Percentiles rank a stretch among this genome's conserved stretches.
phyloP scores from a whole-genome alignment of 768 basidiomycete species.

The Tulasnella sp. region DNA sequence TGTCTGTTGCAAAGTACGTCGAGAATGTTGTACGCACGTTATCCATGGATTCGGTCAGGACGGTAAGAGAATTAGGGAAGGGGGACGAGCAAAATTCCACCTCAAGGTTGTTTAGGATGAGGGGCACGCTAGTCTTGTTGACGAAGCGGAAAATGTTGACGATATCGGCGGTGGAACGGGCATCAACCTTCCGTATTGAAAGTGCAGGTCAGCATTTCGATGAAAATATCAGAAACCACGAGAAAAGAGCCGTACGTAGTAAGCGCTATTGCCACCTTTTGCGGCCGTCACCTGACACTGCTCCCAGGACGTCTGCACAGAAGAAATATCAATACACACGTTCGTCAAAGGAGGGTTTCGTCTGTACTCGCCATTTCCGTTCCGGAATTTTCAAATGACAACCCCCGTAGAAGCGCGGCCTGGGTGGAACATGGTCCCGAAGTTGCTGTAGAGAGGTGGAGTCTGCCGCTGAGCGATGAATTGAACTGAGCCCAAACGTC shows the following conservation, averaged over 20 bases:
- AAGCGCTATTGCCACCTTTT: constrained; percentile 15
- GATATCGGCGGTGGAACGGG: background rate
- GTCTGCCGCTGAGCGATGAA: background rate
- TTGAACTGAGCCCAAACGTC: constrained; percentile 14
- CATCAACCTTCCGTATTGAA: constrained; percentile 5
- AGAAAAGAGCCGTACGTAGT: background rate
- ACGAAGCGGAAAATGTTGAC: constrained; percentile 13
- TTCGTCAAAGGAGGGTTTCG: background rate
- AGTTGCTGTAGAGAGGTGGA: background rate
- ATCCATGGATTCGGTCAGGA: constrained; percentile 4
- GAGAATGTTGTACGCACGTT: background rate
- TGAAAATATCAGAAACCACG: background rate
- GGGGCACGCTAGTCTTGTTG: constrained; percentile 10
- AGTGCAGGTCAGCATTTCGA: background rate
- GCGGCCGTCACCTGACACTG: constrained; percentile 15
- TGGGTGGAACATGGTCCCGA: constrained; percentile 11
- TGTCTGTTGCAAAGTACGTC: background rate
- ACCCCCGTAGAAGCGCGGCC: background rate
- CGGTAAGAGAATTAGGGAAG: background rate
- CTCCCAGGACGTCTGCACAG: constrained; percentile 14
- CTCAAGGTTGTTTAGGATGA: constrained; percentile 17
- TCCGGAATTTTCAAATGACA: background rate
- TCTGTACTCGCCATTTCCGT: constrained; percentile 14
- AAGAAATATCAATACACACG: background rate
- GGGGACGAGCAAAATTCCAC: constrained; percentile 19